phyloP scores from a whole-genome alignment of 2,329 filamentous ascomycete genomes.

The Talaromyces pinophilus region DNA sequence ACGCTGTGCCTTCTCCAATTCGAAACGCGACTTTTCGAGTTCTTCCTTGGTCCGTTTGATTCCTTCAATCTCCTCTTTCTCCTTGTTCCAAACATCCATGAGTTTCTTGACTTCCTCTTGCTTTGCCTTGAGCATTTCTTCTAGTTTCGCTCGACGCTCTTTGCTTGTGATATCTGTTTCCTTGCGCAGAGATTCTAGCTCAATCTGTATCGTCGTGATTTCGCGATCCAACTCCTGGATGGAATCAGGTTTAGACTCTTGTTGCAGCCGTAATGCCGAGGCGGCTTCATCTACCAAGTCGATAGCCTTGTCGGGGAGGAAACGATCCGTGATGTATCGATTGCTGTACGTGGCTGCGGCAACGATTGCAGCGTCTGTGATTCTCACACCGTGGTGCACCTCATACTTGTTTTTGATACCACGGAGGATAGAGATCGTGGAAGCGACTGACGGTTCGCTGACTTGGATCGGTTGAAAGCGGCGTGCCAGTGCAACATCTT shows the following conservation, averaged over 20 bases:
- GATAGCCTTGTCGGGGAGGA: constrained; percentile 95
- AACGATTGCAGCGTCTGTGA: constrained; percentile 88
- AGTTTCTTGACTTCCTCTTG: constrained; percentile 75
- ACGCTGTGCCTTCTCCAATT: constrained; percentile 83
- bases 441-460: constrained; percentile 85
- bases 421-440: constrained; percentile 91
- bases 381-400: constrained; percentile 92
- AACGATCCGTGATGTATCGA: constrained; percentile 93
- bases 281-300: constrained; percentile 96
- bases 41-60: constrained; percentile 86
- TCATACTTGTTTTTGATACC: constrained; percentile 98
- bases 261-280: constrained; percentile 83
- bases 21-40: constrained; percentile 80
- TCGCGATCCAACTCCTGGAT: constrained; percentile 90
- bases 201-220: constrained; percentile 97
- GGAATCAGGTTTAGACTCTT: constrained; percentile 94
- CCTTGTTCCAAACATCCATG: constrained; percentile 85
- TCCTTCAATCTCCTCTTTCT: constrained; percentile 78
- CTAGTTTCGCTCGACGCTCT: constrained; percentile 83
- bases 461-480: constrained; percentile 94
- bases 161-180: constrained; percentile 88
- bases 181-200: constrained; percentile 89
- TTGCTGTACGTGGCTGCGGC: constrained; percentile 91
- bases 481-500: constrained; percentile 88
- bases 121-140: constrained; percentile 71